Evolutionary conservation across 164 flowering plant species (phyloP).

Genomic region (Umbilicus rupestris): DNA sequence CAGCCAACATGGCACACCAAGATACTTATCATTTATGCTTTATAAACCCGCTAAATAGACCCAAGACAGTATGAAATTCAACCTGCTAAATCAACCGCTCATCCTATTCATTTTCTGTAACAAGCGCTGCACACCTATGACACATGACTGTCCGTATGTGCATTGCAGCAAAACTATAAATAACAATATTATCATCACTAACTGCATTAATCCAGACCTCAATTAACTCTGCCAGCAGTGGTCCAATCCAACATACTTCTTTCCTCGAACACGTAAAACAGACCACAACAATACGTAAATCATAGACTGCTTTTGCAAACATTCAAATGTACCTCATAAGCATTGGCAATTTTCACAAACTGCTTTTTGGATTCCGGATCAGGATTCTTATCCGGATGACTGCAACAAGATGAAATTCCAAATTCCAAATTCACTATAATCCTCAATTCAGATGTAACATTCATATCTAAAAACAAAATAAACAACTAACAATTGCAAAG

Average conservation of each 20-base stretch:
- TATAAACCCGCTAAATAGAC: no score
- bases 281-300: not conserved
- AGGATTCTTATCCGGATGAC: slow-evolving; percentile 92
- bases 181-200: not conserved
- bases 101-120: not conserved
- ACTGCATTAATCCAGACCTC: not conserved
- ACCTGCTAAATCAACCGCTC: not conserved
- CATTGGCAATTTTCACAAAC: slow-evolving; percentile 84
- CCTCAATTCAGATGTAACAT: not conserved
- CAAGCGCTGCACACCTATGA: not conserved
- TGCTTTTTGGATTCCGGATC: slow-evolving; percentile 85
- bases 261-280: not conserved
- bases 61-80: not conserved
- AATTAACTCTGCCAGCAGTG: not conserved
- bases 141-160: no score
- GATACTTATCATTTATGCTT: no score
- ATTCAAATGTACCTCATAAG: slow-evolving; percentile 60
- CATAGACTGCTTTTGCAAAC: not conserved
- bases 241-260: not conserved
- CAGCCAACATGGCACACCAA: no score
- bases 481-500: slow-evolving; percentile 63
- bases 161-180: not conserved
- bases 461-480: not conserved
- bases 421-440: not conserved
- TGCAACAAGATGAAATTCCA: slow-evolving; percentile 13